Base-by-base conservation (phyloP, 2,329 filamentous ascomycete genomes). In the Fusarium liriodendri region DNA sequence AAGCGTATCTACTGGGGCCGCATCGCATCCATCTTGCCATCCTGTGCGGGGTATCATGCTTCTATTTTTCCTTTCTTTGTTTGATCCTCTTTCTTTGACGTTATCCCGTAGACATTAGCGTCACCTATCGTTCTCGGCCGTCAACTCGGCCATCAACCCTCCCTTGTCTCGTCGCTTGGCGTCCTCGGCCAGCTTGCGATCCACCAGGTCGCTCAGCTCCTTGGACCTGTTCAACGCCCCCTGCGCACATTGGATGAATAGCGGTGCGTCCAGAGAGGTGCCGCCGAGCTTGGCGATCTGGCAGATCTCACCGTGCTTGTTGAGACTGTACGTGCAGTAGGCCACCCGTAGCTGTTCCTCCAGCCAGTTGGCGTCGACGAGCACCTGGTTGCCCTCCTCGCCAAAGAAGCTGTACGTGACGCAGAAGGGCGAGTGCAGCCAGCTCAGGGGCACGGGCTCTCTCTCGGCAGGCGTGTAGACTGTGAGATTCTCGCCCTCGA, bases 281-380 rank as follows among this genome's bases (percentile, higher is more conserved):
- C 97, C 97, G 27, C 96, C 95, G 67, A 97, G 90, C 85, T 99
- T 99, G 33, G 95, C 92, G 69, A 98, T 90, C 83, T 97, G 94
- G 78, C 95, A 97, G 45, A 98, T 90, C 85, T 98, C 95, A 27
- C 95, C 95, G 79, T 95, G 93, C 79, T 91, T 91, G 83, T 98
- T 98, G 83, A 98, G 88, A 64, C 94, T 96, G 78, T 98, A 90
- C 8, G 94, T 94, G 77, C 94, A 90, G 82, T 92, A 91, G 66
- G 91, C 92, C 42, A 92, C 89, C 22, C 93, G 87, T 66, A 95
- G 86, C 81, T 95, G 92, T 84, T 97, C 94, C 84, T 97, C 94
- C 42, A 94, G 82, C 81, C 91, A 86, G 50, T 88, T 93, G 4
- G 93, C 89, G 82, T 97, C 94, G n/a, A 94, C 81, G 62, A 95